Conservation (phyloP, 495 filamentous ascomycete species). For the Hypoxylon fragiforme region DNA sequence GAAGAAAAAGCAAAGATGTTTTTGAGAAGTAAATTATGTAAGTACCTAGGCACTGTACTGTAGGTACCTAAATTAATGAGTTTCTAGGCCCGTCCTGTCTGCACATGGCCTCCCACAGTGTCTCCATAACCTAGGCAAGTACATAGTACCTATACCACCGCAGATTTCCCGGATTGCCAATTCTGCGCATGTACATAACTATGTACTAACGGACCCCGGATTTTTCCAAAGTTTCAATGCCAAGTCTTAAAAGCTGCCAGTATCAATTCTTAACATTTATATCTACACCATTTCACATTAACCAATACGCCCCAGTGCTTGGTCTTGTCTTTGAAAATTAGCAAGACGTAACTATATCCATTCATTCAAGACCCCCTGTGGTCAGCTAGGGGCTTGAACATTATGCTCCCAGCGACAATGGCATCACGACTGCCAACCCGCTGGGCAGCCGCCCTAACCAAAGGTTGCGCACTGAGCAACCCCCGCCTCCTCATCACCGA, state of each 20-base stretch:
- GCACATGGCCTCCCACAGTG: too few relatives aligned
- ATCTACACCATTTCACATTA: background rate
- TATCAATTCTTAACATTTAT: conserved; percentile 5
- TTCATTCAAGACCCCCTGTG: background rate
- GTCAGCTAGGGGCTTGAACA: background rate
- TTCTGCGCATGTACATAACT: too few relatives aligned
- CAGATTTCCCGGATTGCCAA: conserved; percentile 22
- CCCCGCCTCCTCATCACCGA: conserved; percentile 44
- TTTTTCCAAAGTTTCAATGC: conserved; percentile 38
- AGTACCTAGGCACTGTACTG: background rate
- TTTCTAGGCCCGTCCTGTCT: too few relatives aligned
- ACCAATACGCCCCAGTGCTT: background rate
- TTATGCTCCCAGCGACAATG: conserved; percentile 48
- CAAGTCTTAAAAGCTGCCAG: conserved; percentile 16
- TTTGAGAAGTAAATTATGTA: too few relatives aligned
- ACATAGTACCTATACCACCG: conserved; percentile 17
- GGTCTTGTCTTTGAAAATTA: background rate
- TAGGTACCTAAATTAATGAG: background rate
- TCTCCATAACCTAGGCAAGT: too few relatives aligned
- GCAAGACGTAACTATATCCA: background rate
- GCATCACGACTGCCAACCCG: conserved; percentile 56
- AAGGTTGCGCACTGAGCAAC: conserved; percentile 22
- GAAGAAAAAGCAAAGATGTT: background rate
- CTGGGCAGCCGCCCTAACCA: conserved; percentile 42
- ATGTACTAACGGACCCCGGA: too few relatives aligned